These are phyloP conservation scores for Ceratobasidium sp. DNA, from an alignment of 1,284 basidiomycete species.

Conservation along the genomic window DNA sequence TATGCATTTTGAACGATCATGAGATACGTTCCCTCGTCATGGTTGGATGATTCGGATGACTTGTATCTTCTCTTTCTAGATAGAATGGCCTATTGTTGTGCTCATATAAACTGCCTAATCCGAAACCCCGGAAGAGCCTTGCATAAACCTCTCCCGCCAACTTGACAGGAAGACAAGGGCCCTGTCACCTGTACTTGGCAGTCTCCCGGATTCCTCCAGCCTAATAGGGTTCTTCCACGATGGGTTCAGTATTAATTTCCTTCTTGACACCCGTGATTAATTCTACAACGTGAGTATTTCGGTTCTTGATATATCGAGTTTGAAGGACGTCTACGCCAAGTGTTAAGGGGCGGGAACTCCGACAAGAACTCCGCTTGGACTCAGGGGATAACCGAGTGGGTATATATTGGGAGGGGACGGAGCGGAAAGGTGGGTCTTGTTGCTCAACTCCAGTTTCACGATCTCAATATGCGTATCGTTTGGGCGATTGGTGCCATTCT, in stretches of 20 bases:
- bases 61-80: not conserved
- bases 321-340: not conserved
- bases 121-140: constrained; percentile 1
- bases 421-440: not conserved
- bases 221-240: constrained; percentile 5
- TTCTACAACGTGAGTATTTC: not conserved
- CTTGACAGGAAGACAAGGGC: not conserved
- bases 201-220: constrained; percentile 25
- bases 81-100: not conserved
- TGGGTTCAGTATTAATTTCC: not conserved
- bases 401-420: not conserved
- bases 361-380: not conserved
- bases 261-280: not conserved
- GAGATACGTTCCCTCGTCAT: not conserved
- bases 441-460: not conserved
- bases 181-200: not conserved
- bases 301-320: not conserved
- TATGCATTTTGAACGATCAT: not conserved
- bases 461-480: not conserved
- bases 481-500: not conserved
- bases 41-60: not conserved
- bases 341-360: not conserved
- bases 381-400: not conserved
- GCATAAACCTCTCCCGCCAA: not conserved
- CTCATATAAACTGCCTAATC: not conserved